These are phyloP conservation scores for Phytophthora multivora DNA, from an alignment of 352 stramenopile genomes.

Conservation along the genomic window DNA sequence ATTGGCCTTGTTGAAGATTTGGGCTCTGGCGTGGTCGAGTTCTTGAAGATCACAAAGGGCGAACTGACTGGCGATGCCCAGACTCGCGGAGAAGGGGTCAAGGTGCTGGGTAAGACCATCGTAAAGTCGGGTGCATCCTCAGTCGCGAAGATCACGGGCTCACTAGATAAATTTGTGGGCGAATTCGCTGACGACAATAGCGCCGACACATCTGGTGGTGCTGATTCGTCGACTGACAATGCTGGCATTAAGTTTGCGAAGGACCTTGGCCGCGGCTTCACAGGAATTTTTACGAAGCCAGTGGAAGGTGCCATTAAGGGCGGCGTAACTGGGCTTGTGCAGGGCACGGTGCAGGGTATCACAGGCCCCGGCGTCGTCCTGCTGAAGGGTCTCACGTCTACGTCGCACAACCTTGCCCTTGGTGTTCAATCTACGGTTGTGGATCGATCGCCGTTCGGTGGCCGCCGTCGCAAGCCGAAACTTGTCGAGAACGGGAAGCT, in stretches of 20 bases:
- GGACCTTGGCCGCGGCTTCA: constrained; percentile 83
- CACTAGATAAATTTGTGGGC: constrained; percentile 85
- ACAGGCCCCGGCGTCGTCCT: constrained; percentile 81
- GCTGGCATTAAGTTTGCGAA: constrained; percentile 86
- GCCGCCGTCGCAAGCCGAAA: constrained; percentile 70
- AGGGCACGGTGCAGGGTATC: constrained; percentile 81
- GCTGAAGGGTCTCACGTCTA: constrained; percentile 85
- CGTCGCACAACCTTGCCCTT: constrained; percentile 75
- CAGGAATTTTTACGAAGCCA: constrained; percentile 88
- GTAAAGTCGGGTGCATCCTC: constrained; percentile 78
- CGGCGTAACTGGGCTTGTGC: constrained; percentile 76
- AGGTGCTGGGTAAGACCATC: constrained; percentile 87
- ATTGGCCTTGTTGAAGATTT: constrained; percentile 89
- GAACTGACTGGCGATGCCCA: constrained; percentile 82
- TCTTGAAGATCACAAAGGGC: constrained; percentile 90
- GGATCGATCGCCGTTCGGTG: constrained; percentile 78
- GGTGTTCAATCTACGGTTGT: constrained; percentile 84
- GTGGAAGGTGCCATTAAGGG: constrained; percentile 82
- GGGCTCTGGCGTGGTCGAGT: constrained; percentile 85
- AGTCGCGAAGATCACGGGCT: constrained; percentile 84
- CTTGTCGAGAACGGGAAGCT: constrained; percentile 69
- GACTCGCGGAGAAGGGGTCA: constrained; percentile 85
- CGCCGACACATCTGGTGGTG: constrained; percentile 5
- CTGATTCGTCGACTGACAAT: constrained; percentile 49
- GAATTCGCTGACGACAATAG: constrained; percentile 74